Evolutionary conservation across 768 basidiomycete species (phyloP), one percentile per base, ranked within the genome.

Genomic region (Infundibulicybe gibba): DNA sequence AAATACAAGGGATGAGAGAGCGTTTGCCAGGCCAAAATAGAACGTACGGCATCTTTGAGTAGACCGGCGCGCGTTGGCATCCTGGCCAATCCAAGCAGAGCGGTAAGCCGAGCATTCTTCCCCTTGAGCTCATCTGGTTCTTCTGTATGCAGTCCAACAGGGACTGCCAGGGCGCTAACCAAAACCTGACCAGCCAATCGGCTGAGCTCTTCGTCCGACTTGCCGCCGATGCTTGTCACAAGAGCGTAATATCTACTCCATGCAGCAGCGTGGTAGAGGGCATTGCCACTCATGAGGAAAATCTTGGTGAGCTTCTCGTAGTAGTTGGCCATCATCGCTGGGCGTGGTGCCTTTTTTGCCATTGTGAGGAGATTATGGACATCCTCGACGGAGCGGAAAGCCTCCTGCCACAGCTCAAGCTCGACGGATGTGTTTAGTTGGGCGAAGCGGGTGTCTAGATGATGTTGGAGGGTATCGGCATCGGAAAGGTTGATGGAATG

Each of bases 321-420:
- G 70, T 97, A 98, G 65, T 90, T 93, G 49, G 93, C 92, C 94
- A 98, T 97, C 93, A 97, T 95, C 11, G 85, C 78, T 0, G 92
- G 91, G 31, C 92, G 85, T 1, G 93, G 91, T 0, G 90, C 83
- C 67, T 94, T 95, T 65, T 95, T 95, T 21, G 89, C 87, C 80
- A 92, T 85, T 10, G 85, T 90, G 54, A 99, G 81, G 32, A 98
- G 79, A 58, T 94, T 93, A 71, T 98, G 95, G 33, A 97, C 90
- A 64, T 99, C 95, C 66, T 99, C 95, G 50, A 97, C 93, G 35
- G 92, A 93, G 50, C 95, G 88, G 80, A 97, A 99, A 9, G 93
- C 95, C 60, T 97, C 95, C 61, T 97, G 94, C 95, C 95, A 99
- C 20, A 99, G 78, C 68, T 99, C 95, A 53, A 99, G 85, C 65